Conservation (phyloP, 495 filamentous ascomycete species). For the Penicillium fimorum region DNA sequence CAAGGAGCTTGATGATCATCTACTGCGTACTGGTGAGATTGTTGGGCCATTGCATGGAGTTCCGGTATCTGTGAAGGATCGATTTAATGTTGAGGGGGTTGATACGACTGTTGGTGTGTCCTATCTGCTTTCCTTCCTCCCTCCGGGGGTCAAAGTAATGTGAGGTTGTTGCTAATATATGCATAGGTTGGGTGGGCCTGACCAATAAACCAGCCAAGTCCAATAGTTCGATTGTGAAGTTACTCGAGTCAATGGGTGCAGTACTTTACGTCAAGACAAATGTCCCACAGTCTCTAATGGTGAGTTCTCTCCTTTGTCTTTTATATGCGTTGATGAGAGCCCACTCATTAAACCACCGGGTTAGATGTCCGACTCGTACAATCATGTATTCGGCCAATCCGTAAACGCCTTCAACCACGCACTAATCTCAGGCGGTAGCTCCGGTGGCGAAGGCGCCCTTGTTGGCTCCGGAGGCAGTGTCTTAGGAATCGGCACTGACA, state of each 20-base stretch:
- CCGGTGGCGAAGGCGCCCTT: constrained; percentile 64
- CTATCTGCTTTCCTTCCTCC: not conserved
- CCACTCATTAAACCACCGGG: not conserved
- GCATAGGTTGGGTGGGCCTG: constrained; percentile 32
- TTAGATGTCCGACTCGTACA: constrained; percentile 51
- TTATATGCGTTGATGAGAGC: not conserved
- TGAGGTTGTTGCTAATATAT: not conserved
- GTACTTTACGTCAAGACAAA: constrained; percentile 62
- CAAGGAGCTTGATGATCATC: constrained; percentile 37
- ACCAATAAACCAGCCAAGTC: constrained; percentile 27
- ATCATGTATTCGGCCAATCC: constrained; percentile 44
- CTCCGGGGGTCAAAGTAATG: not conserved
- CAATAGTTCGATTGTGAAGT: constrained; percentile 20
- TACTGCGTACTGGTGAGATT: constrained; percentile 36
- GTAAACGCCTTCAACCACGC: constrained; percentile 55
- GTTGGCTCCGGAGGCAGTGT: constrained; percentile 53
- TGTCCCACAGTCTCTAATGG: constrained; percentile 52
- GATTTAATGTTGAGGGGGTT: constrained; percentile 54
- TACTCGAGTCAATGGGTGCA: constrained; percentile 36
- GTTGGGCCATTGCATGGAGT: constrained; percentile 65
- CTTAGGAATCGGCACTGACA: constrained; percentile 65
- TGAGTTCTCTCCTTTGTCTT: constrained; percentile 6
- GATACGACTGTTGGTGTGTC: constrained; percentile 39
- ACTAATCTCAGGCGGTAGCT: constrained; percentile 58
- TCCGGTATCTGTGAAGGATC: constrained; percentile 66